Percentiles rank a stretch among this genome's conserved stretches.
phyloP scores from a whole-genome alignment of 2,329 filamentous ascomycete genomes.

The Calonectria montana region DNA sequence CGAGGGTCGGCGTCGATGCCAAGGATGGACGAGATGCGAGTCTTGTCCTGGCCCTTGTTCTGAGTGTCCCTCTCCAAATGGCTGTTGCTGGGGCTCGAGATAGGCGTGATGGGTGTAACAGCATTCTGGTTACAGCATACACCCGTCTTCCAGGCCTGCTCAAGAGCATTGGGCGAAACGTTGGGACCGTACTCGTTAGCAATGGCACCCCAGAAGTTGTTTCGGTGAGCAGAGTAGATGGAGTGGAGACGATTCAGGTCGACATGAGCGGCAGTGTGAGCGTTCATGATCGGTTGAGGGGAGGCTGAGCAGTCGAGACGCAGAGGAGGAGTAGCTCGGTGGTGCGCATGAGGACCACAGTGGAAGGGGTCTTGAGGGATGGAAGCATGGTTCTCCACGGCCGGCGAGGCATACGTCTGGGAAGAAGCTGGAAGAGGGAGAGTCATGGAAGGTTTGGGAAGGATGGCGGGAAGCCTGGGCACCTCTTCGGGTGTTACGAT shows the following conservation, averaged over 20 bases:
- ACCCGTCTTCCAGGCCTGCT: slow-evolving; percentile 75
- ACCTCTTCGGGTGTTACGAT: slow-evolving; percentile 59
- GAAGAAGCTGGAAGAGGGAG: slow-evolving; percentile 52
- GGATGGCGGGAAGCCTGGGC: slow-evolving; percentile 68
- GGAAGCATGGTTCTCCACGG: slow-evolving; percentile 59
- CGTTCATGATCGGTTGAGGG: slow-evolving; percentile 48
- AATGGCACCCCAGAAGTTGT: slow-evolving; percentile 78
- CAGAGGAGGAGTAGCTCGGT: slow-evolving; percentile 57
- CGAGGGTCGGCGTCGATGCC: slow-evolving; percentile 69
- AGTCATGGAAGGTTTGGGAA: slow-evolving; percentile 73
- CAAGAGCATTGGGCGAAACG: slow-evolving; percentile 70
- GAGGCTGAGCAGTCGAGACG: slow-evolving; percentile 70
- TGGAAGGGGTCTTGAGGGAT: slow-evolving; percentile 55
- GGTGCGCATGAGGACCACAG: slow-evolving; percentile 43
- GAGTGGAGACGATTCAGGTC: slow-evolving; percentile 75
- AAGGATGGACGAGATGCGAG: slow-evolving; percentile 71
- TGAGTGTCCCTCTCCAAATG: slow-evolving; percentile 53
- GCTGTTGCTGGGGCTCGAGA: slow-evolving; percentile 61
- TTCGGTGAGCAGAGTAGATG: slow-evolving; percentile 77
- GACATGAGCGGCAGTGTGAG: slow-evolving; percentile 58
- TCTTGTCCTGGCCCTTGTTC: slow-evolving; percentile 61
- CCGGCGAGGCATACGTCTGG: slow-evolving; percentile 54
- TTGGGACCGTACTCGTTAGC: slow-evolving; percentile 77
- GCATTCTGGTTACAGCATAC: slow-evolving; percentile 53
- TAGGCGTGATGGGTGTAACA: slow-evolving; percentile 64